A percentile compares a stretch with the other conserved stretches of the same genome.
Evolutionary conservation across 2,329 filamentous ascomycete species (phyloP).

Genomic region (Teratosphaeria destructans): DNA sequence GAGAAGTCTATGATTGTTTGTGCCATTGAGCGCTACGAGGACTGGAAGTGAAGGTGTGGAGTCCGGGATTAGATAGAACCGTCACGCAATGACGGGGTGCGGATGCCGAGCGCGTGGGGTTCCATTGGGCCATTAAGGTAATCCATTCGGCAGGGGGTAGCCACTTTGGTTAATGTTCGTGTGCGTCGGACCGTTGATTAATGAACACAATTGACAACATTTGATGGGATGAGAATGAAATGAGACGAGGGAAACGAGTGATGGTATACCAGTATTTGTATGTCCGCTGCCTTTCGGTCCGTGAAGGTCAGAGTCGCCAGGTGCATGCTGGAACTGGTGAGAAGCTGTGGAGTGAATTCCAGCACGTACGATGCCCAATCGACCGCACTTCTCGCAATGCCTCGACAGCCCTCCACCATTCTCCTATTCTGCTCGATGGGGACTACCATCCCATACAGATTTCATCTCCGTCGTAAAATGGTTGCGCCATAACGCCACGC

Average conservation of each 20-base stretch:
- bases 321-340: background rate
- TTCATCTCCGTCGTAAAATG: background rate
- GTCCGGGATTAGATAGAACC: too few relatives aligned
- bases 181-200: too few relatives aligned
- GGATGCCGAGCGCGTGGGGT: background rate
- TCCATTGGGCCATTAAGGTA: background rate
- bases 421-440: background rate
- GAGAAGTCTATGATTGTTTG: background rate
- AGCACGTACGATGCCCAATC: background rate
- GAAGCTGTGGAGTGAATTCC: background rate
- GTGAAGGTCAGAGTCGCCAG: background rate
- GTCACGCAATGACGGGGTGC: too few relatives aligned
- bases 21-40: too few relatives aligned
- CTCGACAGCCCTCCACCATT: background rate
- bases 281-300: too few relatives aligned
- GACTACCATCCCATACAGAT: background rate
- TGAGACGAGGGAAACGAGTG: too few relatives aligned
- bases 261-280: background rate
- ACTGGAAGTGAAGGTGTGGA: too few relatives aligned
- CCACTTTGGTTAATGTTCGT: too few relatives aligned
- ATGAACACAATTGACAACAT: too few relatives aligned
- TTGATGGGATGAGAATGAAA: too few relatives aligned
- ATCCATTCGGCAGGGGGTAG: too few relatives aligned
- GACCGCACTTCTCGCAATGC: background rate
- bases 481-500: background rate